These are phyloP conservation scores for Gossypium rotundifolium DNA, from an alignment of 345 rosid genomes.

Conservation along the genomic window DNA sequence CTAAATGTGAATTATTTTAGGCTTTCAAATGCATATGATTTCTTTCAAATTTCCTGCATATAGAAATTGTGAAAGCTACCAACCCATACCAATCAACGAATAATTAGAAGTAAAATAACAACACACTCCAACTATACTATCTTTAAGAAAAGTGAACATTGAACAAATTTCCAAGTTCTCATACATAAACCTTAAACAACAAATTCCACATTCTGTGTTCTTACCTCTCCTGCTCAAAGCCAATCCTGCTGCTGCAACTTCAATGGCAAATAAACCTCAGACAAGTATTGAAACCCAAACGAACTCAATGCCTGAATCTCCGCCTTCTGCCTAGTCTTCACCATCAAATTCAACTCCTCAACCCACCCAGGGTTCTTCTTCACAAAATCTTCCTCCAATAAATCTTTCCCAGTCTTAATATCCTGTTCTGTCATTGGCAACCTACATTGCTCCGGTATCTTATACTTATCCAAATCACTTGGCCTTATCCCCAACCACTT, in stretches of 20 bases:
- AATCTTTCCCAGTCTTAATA: constrained; percentile 91
- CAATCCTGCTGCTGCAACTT: constrained; percentile 92
- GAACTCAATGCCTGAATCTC: constrained; percentile 98
- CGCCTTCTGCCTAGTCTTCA: constrained; percentile 93
- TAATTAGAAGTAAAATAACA: neutral
- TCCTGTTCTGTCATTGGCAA: constrained; percentile 99
- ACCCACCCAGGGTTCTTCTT: constrained; percentile 99
- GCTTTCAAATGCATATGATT: neutral
- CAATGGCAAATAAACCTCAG: constrained; percentile 93
- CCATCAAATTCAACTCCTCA: constrained; percentile 94
- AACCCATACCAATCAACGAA: neutral
- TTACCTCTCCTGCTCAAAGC: constrained; percentile 41
- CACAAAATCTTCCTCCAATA: constrained; percentile 95
- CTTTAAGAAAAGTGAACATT: neutral
- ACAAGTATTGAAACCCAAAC: constrained; percentile 90
- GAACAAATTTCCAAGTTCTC: constrained; percentile 5
- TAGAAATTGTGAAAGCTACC: neutral
- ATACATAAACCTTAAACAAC: neutral
- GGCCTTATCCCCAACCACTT: constrained; percentile 97
- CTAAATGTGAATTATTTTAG: neutral
- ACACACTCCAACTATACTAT: neutral
- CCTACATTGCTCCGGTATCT: constrained; percentile 88
- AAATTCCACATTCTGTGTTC: neutral
- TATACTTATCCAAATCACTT: constrained; percentile 84
- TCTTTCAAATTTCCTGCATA: neutral